Evolutionary conservation across 2,329 filamentous ascomycete genomes (phyloP).

Genomic region (Sporothrix humicola): DNA sequence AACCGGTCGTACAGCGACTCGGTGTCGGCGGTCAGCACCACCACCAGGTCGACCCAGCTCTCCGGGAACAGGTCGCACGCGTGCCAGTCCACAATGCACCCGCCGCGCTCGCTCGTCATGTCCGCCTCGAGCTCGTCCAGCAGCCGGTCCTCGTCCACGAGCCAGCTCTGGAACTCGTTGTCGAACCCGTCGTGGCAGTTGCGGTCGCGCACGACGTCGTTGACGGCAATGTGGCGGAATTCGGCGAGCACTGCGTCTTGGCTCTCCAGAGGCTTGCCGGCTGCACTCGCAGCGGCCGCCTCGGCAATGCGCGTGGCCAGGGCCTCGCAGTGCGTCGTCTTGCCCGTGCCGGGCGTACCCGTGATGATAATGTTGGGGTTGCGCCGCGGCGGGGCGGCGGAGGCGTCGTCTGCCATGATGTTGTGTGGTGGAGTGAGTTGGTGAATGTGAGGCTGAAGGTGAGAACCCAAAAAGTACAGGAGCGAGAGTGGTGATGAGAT

Average conservation of each 20-base stretch:
- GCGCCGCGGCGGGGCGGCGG: slow-evolving; percentile 41
- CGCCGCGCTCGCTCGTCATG: slow-evolving; percentile 78
- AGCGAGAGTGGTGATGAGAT: too few relatives aligned
- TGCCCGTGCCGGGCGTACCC: slow-evolving; percentile 93
- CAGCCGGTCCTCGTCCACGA: slow-evolving; percentile 93
- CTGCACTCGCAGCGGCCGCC: background rate
- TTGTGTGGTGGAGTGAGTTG: background rate
- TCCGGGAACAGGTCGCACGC: slow-evolving; percentile 94
- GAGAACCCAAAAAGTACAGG: background rate
- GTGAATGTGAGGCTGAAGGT: background rate
- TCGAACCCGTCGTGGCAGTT: slow-evolving; percentile 88
- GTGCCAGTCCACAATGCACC: slow-evolving; percentile 96
- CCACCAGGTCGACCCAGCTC: slow-evolving; percentile 92
- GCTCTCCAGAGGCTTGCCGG: slow-evolving; percentile 47
- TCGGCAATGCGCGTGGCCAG: slow-evolving; percentile 70
- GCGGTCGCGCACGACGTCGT: slow-evolving; percentile 87
- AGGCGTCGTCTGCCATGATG: slow-evolving; percentile 31
- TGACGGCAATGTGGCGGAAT: slow-evolving; percentile 85
- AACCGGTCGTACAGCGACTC: slow-evolving; percentile 84
- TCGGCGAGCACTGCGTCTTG: slow-evolving; percentile 6
- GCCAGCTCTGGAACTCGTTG: slow-evolving; percentile 82
- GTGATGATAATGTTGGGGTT: slow-evolving; percentile 92
- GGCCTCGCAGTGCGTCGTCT: slow-evolving; percentile 88
- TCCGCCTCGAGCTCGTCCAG: slow-evolving; percentile 79
- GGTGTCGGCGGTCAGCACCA: slow-evolving; percentile 85